Evolutionary conservation across 1,139 yeast genomes (phyloP), one percentile per base, ranked within the genome.

Genomic region (Scheffersomyces quercinus): DNA sequence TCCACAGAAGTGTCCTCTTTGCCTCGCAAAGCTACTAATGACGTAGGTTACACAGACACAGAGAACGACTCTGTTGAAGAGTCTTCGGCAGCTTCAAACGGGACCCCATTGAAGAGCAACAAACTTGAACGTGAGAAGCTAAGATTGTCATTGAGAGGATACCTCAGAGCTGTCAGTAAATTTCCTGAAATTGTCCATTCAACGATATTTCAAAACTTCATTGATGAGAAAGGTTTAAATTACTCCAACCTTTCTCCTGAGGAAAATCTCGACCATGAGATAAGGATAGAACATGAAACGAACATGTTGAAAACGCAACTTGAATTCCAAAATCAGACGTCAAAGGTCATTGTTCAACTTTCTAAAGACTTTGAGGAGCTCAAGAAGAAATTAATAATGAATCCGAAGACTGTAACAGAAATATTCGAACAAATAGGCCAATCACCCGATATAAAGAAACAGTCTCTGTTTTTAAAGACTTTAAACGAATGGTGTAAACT

Each of bases 401-500:
- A 78, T 29, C 87, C 87, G 0, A 64, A 67, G 29, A 68, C 75
- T 2, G 59, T 84, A 30, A 66, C 71, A 8, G 65, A 69, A 24
- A 58, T 86, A n/a, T 84, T 86, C 52, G 56, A 69, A 36, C 96
- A 88, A 54, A 70, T 91, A 30, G 85, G 85, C 37, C 62, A 64
- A 1, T 75, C 81, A 36, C 64, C 71, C 0, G 69, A 69, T 15
- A 74, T 87, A n/a, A 67, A 68, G 24, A 80, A 85, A n/a, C 69
- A 89, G 42, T 81, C 93, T 3, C 85, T 87, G 1, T 72, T 85
- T 39, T 69, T 90, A 41, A 73, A 73, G 50, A 79, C 87, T 37
- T 85, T 90, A 50, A 73, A 88, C 36, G 88, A 88, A 50, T 85
- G 96, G 89, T 79, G 85, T 49, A 82, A 88, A 46, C 78, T 90